Base-by-base conservation (phyloP, 495 filamentous ascomycete species). In the Neurospora tetraspora region DNA sequence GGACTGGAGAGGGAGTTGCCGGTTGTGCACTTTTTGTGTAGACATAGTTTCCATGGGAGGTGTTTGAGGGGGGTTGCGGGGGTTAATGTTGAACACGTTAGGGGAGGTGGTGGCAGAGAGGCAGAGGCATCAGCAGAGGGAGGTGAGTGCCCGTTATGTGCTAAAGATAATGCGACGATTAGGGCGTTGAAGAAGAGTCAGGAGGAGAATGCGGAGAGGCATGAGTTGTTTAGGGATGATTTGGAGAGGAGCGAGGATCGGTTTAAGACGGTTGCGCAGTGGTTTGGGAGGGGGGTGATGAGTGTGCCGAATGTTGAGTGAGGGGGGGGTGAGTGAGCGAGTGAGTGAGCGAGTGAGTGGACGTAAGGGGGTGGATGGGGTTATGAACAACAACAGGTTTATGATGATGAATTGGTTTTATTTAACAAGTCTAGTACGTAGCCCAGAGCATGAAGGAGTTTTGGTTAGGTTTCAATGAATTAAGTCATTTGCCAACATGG, bases 271-370 rank as follows among this genome's bases (percentile, higher is more conserved):
- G 87, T 98, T 5, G 91, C 92, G 75, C 94, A 98, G 77, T 99
- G 96, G 84, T 98, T 98, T 83, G 95, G 94, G 5, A 84, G 93
- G 75, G 96, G 96, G 1, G 93, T 98, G 18, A 97, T 99, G 94
- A 83, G 82, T 6, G 80, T 78, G 37, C 77, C 81, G 10, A 78
- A 72, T n/a, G 69, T 74, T 37, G 83, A 86, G 71, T 85, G 3
- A 36, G 31, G 3, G 47, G 20, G 6, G 20, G n/a, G n/a, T n/a
- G n/a, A n/a, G n/a, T n/a, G n/a, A n/a, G n/a, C n/a, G n/a, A n/a
- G n/a, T n/a, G n/a, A n/a, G n/a, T n/a, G n/a, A n/a, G n/a, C n/a
- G n/a, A n/a, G n/a, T n/a, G 71, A 71, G 6, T 42, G 68, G 27
- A 27, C 27, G 27, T 27, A 36, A 36, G 3, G 47, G 20, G 6